Percentiles rank a stretch among this genome's conserved stretches.
These are phyloP conservation scores for Coemansia nantahalensis DNA, from an alignment of 192 early-diverging fungal species.

Conservation along the genomic window DNA sequence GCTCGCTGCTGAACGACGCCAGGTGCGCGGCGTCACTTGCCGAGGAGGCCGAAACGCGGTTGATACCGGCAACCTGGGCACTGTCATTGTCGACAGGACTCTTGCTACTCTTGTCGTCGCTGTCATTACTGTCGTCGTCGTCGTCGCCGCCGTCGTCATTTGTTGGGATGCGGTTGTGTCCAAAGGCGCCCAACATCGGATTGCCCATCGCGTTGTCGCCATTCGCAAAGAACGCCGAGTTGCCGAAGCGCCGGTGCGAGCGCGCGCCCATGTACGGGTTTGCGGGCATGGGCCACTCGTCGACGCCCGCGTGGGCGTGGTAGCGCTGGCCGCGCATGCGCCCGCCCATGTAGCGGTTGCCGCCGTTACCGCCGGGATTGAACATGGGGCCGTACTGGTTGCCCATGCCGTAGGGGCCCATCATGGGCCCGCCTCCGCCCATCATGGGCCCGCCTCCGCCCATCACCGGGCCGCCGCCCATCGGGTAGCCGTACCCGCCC, in stretches of 20 bases:
- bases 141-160: conserved; percentile 14
- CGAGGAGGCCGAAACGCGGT: conserved; percentile 14
- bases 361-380: conserved; percentile 14
- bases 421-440: conserved; percentile 16
- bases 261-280: conserved; percentile 39
- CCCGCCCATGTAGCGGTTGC: conserved; percentile 1
- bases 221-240: conserved; percentile 15
- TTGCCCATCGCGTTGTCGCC: not conserved
- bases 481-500: conserved; percentile 25
- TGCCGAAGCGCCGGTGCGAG: conserved; percentile 10
- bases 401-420: conserved; percentile 28
- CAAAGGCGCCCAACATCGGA: conserved; percentile 16
- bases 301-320: conserved; percentile 29
- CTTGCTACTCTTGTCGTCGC: conserved; percentile 7
- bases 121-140: conserved; percentile 13
- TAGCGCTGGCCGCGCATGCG: conserved; percentile 40
- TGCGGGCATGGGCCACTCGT: conserved; percentile 41
- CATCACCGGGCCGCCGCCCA: conserved; percentile 19
- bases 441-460: conserved; percentile 12
- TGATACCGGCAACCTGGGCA: conserved; percentile 24
- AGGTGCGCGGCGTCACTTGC: not conserved
- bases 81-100: conserved; percentile 4
- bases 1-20: conserved; percentile 1
- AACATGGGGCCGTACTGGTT: conserved; percentile 26
- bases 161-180: conserved; percentile 32